Base-by-base conservation (phyloP, 2,329 filamentous ascomycete species). In the Plenodomus biglobosus region DNA sequence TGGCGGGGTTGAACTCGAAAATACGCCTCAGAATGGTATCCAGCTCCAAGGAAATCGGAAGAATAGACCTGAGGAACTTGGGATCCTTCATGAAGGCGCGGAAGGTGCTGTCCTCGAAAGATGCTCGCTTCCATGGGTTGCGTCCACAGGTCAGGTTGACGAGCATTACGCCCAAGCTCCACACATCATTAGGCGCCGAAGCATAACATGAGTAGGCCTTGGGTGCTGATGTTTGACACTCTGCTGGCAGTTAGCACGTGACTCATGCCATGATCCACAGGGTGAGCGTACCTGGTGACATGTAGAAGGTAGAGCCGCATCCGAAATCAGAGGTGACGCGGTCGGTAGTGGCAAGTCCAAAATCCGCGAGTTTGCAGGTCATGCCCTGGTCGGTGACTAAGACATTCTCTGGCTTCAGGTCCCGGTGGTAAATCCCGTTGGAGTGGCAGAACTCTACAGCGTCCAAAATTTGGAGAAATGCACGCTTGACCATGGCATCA, bases 91-190 rank as follows among this genome's bases (percentile, higher is more conserved):
- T 82, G 75, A 88, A 97, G 45, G 92, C 92, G 66, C 88, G 85
- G 81, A 97, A 99, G 38, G 94, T 97, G 56, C 90, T 90, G 74
- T 99, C 94, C 72, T 96, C 90, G 61, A 85, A 79, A 11, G 91
- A 96, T 53, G 94, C 94, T 71, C 94, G 88, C 78, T 97, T 97
- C 94, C 94, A 99, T 50, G 94, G 94, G 75, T 99, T 99, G 72
- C 94, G 90, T 69, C 94, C 94, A 76, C 94, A 99, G 42, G 91
- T 95, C 60, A 99, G 80, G 78, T 99, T 99, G 64, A 99, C 91
- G 52, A 99, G 81, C 70, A 99, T 96, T 44, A 99, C 92, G 61
- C 94, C 94, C n/a, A 99, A 82, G 66, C 89, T 92, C 94, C 94
- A 99, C 62, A 97, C 85, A 74, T 99, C 94, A 76, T 97, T 99